Conservation (phyloP, 1,284 basidiomycete species). For the Nidula niveotomentosa region DNA sequence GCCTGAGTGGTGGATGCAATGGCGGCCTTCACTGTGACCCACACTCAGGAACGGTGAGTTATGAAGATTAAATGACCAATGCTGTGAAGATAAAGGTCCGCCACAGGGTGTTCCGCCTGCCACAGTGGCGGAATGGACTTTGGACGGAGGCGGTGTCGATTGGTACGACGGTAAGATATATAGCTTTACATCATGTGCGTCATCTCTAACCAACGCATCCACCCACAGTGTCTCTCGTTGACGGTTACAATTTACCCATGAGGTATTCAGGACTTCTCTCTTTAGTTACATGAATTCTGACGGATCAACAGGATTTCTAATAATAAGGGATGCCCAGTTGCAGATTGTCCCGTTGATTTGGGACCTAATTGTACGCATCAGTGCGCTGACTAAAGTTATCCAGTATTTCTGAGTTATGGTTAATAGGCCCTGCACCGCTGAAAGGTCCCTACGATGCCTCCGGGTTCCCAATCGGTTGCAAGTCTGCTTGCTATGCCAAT, state of each 20-base stretch:
- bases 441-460: slow-evolving; percentile 53
- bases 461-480: slow-evolving; percentile 61
- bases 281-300: neutral
- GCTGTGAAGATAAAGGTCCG: too few species aligned
- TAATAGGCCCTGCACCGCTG: slow-evolving; percentile 45
- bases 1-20: slow-evolving; percentile 51
- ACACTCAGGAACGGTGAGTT: slow-evolving; percentile 37
- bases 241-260: slow-evolving; percentile 55
- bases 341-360: slow-evolving; percentile 55
- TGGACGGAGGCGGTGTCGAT: slow-evolving; percentile 34
- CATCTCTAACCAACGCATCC: neutral
- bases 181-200: too few species aligned
- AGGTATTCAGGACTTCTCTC: slow-evolving; percentile 9
- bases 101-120: slow-evolving; percentile 53
- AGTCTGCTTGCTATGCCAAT: slow-evolving; percentile 57
- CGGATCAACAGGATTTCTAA: slow-evolving; percentile 38
- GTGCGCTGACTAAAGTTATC: slow-evolving; percentile 17
- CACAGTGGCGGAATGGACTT: slow-evolving; percentile 55
- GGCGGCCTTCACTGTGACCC: slow-evolving; percentile 51
- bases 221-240: slow-evolving; percentile 43
- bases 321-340: slow-evolving; percentile 46
- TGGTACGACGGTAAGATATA: slow-evolving; percentile 39
- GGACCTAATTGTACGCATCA: slow-evolving; percentile 37
- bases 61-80: neutral
- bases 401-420: slow-evolving; percentile 32